These are phyloP conservation scores for Rutstroemia sp. DNA, from an alignment of 2,329 filamentous ascomycete genomes.

Conservation along the genomic window DNA sequence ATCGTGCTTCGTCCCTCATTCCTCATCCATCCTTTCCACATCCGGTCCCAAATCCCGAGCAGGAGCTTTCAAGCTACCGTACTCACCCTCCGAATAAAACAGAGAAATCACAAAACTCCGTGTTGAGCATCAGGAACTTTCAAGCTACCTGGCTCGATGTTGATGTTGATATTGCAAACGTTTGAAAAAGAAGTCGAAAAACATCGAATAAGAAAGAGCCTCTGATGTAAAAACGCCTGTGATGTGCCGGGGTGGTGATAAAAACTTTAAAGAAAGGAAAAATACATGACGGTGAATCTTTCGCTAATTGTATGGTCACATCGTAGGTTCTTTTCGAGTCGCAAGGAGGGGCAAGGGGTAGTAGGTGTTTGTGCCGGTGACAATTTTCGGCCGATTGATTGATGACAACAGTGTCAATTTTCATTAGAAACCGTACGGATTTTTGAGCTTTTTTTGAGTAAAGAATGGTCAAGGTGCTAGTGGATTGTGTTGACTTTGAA, in stretches of 20 bases:
- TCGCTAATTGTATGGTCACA: constrained; percentile 30
- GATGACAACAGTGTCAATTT: constrained; percentile 19
- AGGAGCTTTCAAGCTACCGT: constrained; percentile 31
- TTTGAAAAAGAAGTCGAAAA: constrained; percentile 11
- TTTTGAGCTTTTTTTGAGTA: background rate
- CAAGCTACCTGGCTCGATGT: constrained; percentile 25
- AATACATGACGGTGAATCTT: constrained; percentile 34
- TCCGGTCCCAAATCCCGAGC: constrained; percentile 12
- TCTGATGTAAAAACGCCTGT: constrained; percentile 22
- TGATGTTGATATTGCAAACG: constrained; percentile 16
- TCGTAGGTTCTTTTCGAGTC: constrained; percentile 14
- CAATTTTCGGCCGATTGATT: constrained; percentile 8
- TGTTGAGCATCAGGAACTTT: constrained; percentile 27
- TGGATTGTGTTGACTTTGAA: constrained; percentile 10
- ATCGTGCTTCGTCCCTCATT: background rate
- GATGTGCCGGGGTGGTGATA: constrained; percentile 25
- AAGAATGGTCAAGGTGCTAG: constrained; percentile 15
- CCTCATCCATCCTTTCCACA: background rate
- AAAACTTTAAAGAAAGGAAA: constrained; percentile 22
- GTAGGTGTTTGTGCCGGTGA: constrained; percentile 6
- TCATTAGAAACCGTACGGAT: constrained; percentile 22
- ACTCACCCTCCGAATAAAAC: constrained; percentile 17
- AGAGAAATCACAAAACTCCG: constrained; percentile 4
- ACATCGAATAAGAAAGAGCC: background rate
- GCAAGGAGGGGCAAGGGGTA: constrained; percentile 11